Percentiles rank a stretch among this genome's conserved stretches.
phyloP scores from a whole-genome alignment of 148 eudicot species.

The Silene uniflora region DNA sequence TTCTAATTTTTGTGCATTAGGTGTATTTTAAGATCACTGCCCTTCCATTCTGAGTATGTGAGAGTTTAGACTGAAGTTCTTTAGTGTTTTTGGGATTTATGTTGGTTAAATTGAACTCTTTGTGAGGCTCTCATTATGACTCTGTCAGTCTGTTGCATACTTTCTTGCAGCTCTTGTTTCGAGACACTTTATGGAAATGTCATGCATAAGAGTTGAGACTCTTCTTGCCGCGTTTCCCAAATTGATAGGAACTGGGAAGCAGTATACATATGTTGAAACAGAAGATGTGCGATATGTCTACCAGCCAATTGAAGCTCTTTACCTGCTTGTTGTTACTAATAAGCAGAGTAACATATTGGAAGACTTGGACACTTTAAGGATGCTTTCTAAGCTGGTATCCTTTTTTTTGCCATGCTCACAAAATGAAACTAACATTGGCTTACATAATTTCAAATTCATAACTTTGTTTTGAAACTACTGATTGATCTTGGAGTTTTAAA shows the following conservation, averaged over 20 bases:
- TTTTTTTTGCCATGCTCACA: conserved; percentile 13
- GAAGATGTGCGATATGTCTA: conserved; percentile 98
- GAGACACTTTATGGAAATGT: conserved; percentile 95
- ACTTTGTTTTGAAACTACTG: background rate
- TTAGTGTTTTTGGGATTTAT: background rate
- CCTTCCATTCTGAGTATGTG: background rate
- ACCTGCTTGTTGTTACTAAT: conserved; percentile 83
- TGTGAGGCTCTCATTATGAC: background rate
- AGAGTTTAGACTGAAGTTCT: background rate
- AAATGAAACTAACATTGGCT: background rate
- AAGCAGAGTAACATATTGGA: conserved; percentile 99
- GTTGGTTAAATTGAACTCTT: background rate
- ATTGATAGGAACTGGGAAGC: conserved; percentile 96
- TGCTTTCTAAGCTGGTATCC: conserved; percentile 95
- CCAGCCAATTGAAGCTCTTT: conserved; percentile 89
- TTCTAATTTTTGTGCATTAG: background rate
- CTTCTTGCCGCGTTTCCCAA: conserved; percentile 96
- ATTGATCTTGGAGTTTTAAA: background rate
- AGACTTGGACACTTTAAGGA: conserved; percentile 94
- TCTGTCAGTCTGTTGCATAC: background rate
- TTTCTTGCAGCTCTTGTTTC: conserved; percentile 73
- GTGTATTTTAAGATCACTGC: background rate
- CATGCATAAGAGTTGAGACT: conserved; percentile 87
- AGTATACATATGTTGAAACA: conserved; percentile 95
- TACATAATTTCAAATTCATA: background rate